Percentiles rank a stretch among this genome's conserved stretches.
Evolutionary conservation across 2,329 filamentous ascomycete species (phyloP).

Genomic region (Escovopsis sp.): DNA sequence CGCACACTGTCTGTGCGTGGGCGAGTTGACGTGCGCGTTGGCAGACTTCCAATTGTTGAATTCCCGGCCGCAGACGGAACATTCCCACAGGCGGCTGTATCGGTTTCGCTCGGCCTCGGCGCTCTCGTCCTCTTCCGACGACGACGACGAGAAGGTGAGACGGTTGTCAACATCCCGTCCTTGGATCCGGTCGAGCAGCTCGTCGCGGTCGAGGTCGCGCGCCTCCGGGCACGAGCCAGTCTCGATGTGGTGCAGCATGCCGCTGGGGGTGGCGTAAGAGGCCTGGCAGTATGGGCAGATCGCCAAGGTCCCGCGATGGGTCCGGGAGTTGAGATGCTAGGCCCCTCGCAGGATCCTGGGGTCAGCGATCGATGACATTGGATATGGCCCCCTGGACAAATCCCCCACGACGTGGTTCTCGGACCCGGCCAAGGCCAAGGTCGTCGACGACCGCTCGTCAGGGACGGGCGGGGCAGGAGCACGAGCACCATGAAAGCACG

Average conservation of each 20-base stretch:
- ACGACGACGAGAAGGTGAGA: no score
- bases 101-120: conserved; percentile 24
- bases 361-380: no score
- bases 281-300: conserved; percentile 20
- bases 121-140: no score
- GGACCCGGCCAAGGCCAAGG: no score
- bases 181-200: conserved; percentile 28
- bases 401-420: no score
- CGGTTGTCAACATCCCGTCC: neutral
- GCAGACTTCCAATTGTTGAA: conserved; percentile 23
- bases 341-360: no score
- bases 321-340: no score
- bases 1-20: conserved; percentile 25
- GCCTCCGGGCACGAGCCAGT: conserved; percentile 32
- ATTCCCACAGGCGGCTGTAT: conserved; percentile 3
- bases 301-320: no score
- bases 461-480: no score
- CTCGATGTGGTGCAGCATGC: conserved; percentile 39
- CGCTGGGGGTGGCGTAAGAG: conserved; percentile 32
- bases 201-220: conserved; percentile 27
- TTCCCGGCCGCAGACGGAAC: conserved; percentile 26
- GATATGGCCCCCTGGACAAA: no score
- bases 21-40: conserved; percentile 37
- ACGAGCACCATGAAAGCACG: no score
- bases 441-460: no score